Evolutionary conservation across 805 yeast genomes (phyloP).

Genomic region (Candida yuanshanica): DNA sequence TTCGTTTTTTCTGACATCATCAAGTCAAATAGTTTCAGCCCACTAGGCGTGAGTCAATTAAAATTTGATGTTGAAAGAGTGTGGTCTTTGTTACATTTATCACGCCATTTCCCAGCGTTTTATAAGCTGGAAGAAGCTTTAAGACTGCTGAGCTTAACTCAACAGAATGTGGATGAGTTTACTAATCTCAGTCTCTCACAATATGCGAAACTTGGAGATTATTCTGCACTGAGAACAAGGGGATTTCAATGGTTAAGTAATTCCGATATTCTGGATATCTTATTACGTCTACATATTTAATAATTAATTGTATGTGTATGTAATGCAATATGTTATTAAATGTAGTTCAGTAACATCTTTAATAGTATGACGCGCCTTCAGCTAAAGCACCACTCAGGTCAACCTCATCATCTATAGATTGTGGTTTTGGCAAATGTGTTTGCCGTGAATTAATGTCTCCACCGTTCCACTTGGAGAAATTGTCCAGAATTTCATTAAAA

Average conservation of each 20-base stretch:
- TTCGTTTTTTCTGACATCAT: constrained; percentile 30
- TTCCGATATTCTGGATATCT: constrained; percentile 31
- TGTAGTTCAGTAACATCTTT: constrained; percentile 1
- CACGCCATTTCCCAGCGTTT: constrained; percentile 13
- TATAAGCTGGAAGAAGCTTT: constrained; percentile 16
- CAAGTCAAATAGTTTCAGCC: constrained; percentile 31
- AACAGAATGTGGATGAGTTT: background rate
- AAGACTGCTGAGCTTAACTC: background rate
- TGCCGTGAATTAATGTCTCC: background rate
- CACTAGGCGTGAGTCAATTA: constrained; percentile 28
- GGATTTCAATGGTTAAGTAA: constrained; percentile 23
- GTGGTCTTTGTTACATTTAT: constrained; percentile 22
- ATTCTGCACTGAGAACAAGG: constrained; percentile 19
- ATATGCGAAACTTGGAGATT: constrained; percentile 19
- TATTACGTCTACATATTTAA: constrained; percentile 26
- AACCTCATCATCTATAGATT: constrained; percentile 1
- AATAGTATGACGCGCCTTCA: constrained; percentile 4
- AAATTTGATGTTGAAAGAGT: constrained; percentile 26
- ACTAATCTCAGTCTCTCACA: background rate
- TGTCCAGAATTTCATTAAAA: constrained; percentile 52
- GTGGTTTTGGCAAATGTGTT: constrained; percentile 9
- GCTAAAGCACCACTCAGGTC: constrained; percentile 1
- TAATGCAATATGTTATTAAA: background rate
- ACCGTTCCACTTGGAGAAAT: constrained; percentile 29
- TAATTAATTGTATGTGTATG: background rate